Evolutionary conservation across 148 eudicot genomes (phyloP).

Genomic region (Chenopodium quinoa): DNA sequence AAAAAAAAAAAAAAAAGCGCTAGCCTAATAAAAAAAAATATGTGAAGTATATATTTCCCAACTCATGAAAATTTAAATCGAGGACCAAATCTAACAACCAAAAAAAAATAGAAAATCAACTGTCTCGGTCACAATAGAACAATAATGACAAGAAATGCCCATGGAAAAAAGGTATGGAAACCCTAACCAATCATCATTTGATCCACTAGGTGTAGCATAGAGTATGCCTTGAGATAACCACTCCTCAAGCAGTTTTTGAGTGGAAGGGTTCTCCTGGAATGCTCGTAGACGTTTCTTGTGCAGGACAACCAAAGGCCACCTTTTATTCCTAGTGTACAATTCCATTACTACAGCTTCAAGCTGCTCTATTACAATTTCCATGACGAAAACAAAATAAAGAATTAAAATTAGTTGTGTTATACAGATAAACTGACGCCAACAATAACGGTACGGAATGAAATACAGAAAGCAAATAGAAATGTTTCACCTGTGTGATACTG

Average conservation of each 20-base stretch:
- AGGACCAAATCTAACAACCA: neutral
- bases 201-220: constrained; percentile 86
- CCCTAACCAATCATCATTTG: constrained; percentile 91
- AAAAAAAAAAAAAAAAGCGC: no score
- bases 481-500: constrained; percentile 74
- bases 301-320: constrained; percentile 83
- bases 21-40: no score
- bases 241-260: constrained; percentile 57
- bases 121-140: neutral
- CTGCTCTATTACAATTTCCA: constrained; percentile 64
- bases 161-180: neutral
- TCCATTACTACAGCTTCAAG: constrained; percentile 76
- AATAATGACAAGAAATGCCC: neutral
- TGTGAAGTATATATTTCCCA: no score
- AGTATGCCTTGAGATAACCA: constrained; percentile 62
- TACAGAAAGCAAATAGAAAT: constrained; percentile 17
- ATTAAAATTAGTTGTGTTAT: constrained; percentile 10
- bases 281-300: constrained; percentile 71
- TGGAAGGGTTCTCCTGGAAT: constrained; percentile 52
- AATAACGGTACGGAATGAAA: neutral
- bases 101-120: neutral
- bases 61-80: neutral
- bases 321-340: constrained; percentile 53
- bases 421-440: neutral
- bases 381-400: constrained; percentile 18